Evolutionary conservation across 2,329 filamentous ascomycete genomes (phyloP), one percentile per base, ranked within the genome.

Genomic region (Alternaria consortialis): DNA sequence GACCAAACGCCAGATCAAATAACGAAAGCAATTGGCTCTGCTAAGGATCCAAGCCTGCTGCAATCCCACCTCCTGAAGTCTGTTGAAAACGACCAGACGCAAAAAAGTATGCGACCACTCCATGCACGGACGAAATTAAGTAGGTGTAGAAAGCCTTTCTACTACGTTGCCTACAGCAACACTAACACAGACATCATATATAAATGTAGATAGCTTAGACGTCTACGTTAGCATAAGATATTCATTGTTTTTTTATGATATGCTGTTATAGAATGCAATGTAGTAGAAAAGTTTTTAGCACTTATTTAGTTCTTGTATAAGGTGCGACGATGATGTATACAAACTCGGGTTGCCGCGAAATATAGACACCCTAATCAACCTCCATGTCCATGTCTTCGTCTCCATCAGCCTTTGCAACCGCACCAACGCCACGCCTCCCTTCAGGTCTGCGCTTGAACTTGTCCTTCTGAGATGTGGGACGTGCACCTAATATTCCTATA

Each of bases 371-470:
- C 51, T 54, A 62, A 31, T 62, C 56, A 39, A 62, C n/a, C 29
- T 53, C 55, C 55, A 57, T 57, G 7, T 52, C 47, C 31, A 46
- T 36, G 32, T 54, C 52, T 20, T n/a, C 40, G 32, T 46, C 40
- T 31, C 37, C 15, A 39, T 53, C 39, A 4, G 31, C 47, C n/a
- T 53, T 52, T 13, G 20, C 55, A 46, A 36, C 20, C 5, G 17
- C 9, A 46, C 15, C 31, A 29, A 44, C 39, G 2, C 25, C 17
- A 27, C 17, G 29, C 37, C 31, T 43, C 13, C 4, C 25, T 25
- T 23, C 39, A 1, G 9, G n/a, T 17, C 39, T 57, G 32, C 25
- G 32, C 31, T 44, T 29, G 15, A 53, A 23, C 15, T 53, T 47
- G 2, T 31, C 34, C 32, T 48, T 39, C 50, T 11, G 13, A 7